Percentiles rank a stretch among this genome's conserved stretches.
phyloP scores from a whole-genome alignment of 495 filamentous ascomycete species.

The Cairneyella variabilis region DNA sequence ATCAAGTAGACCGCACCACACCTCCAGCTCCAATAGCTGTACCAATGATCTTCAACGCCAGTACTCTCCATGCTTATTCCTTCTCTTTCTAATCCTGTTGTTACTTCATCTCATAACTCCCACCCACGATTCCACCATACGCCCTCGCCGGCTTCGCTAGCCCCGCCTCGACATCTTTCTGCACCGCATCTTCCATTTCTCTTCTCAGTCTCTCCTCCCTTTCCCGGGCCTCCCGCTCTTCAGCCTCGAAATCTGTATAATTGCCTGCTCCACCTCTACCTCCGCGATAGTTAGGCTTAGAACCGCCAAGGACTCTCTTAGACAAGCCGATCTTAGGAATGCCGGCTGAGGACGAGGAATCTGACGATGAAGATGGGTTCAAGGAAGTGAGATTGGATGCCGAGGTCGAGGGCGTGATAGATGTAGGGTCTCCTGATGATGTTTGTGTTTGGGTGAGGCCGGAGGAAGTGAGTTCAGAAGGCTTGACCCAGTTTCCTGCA shows the following conservation, averaged over 20 bases:
- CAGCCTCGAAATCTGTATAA: slow-evolving; percentile 34
- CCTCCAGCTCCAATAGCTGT: no score
- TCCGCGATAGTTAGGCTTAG: slow-evolving; percentile 16
- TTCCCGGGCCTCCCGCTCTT: slow-evolving; percentile 25
- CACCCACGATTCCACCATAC: slow-evolving; percentile 27
- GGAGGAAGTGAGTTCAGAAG: slow-evolving; percentile 24
- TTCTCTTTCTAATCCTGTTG: not conserved
- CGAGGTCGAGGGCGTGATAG: slow-evolving; percentile 18
- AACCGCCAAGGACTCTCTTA: slow-evolving; percentile 13
- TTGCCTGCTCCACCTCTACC: slow-evolving; percentile 61
- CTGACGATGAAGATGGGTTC: slow-evolving; percentile 3
- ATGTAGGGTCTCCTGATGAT: slow-evolving; percentile 7
- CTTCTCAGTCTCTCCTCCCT: slow-evolving; percentile 27
- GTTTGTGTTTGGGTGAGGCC: slow-evolving; percentile 18
- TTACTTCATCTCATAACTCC: slow-evolving; percentile 12
- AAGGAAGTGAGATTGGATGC: slow-evolving; percentile 21
- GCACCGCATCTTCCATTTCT: slow-evolving; percentile 34
- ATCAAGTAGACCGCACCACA: no score
- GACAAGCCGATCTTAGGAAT: slow-evolving; percentile 16
- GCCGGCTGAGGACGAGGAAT: not conserved
- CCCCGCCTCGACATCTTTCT: slow-evolving; percentile 42
- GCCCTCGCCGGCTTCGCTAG: slow-evolving; percentile 33
- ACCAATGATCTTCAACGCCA: no score
- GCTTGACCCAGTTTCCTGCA: slow-evolving; percentile 54
- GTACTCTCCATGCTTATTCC: no score